Percentiles rank a stretch among this genome's conserved stretches.
Evolutionary conservation across 192 early-diverging fungal species (phyloP).

Genomic region (Phycomyces blakesleeanus): DNA sequence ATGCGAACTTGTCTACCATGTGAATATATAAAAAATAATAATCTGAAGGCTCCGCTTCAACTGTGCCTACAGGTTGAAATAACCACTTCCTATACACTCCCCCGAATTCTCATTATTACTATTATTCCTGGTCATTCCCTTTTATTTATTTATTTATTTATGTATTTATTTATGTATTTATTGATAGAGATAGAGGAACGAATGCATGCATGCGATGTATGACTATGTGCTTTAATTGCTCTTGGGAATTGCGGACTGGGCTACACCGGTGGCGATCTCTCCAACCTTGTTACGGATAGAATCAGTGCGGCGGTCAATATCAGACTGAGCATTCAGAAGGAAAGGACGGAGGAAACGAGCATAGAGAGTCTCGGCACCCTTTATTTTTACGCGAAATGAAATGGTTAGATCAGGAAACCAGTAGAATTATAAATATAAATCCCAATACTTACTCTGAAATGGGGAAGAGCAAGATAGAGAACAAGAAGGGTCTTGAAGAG

Average conservation of each 20-base stretch:
- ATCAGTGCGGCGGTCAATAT: conserved; percentile 33
- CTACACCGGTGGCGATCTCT: not conserved
- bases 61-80: no score
- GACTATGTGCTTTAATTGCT: not conserved
- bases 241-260: not conserved
- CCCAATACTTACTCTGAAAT: conserved; percentile 46
- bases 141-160: no score
- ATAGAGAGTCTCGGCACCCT: conserved; percentile 86
- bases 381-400: conserved; percentile 11
- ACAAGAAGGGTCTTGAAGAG: conserved; percentile 86
- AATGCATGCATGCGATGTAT: no score
- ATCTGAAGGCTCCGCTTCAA: no score
- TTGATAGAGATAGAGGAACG: no score
- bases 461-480: conserved; percentile 79
- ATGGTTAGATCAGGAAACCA: not conserved
- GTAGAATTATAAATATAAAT: not conserved
- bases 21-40: no score
- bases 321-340: conserved; percentile 50
- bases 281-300: conserved; percentile 9
- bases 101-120: no score
- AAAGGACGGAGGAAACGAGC: conserved; percentile 67
- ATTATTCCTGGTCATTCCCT: no score
- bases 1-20: no score
- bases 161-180: no score
- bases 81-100: no score